Evolutionary conservation across 768 basidiomycete species (phyloP).

Genomic region (Daedaleopsis sinensis): DNA sequence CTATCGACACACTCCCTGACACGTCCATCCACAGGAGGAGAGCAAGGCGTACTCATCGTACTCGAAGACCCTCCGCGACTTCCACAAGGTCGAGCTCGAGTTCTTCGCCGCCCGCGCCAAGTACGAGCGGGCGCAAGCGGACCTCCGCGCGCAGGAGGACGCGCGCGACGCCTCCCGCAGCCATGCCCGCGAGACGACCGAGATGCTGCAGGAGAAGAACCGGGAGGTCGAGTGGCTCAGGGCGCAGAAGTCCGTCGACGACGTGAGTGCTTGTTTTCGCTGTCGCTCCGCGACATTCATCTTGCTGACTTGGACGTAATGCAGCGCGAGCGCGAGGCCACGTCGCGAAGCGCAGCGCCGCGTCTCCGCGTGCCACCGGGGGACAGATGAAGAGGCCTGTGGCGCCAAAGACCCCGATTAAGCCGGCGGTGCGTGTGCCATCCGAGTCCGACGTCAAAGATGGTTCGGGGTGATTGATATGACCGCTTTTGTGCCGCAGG

Average conservation of each 20-base stretch:
- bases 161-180: slow-evolving; percentile 51
- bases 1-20: neutral
- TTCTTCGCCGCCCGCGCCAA: slow-evolving; percentile 65
- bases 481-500: neutral
- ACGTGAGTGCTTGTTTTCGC: slow-evolving; percentile 41
- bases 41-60: slow-evolving; percentile 56
- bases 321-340: slow-evolving; percentile 59
- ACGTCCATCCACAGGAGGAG: slow-evolving; percentile 48
- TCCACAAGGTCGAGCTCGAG: slow-evolving; percentile 65
- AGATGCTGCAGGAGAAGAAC: slow-evolving; percentile 69
- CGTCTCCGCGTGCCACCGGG: neutral
- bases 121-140: slow-evolving; percentile 54
- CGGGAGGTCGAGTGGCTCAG: slow-evolving; percentile 72
- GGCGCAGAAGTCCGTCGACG: slow-evolving; percentile 67
- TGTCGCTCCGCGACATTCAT: too few species aligned
- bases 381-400: slow-evolving; percentile 2
- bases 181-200: slow-evolving; percentile 59
- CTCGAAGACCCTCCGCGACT: slow-evolving; percentile 52
- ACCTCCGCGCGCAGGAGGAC: slow-evolving; percentile 33
- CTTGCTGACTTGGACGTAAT: neutral
- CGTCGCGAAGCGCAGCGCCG: slow-evolving; percentile 12
- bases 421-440: slow-evolving; percentile 7
- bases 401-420: slow-evolving; percentile 18
- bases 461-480: neutral
- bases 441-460: neutral